Conservation (phyloP, 2,329 filamentous ascomycete genomes). For the Cladophialophora exuberans region DNA sequence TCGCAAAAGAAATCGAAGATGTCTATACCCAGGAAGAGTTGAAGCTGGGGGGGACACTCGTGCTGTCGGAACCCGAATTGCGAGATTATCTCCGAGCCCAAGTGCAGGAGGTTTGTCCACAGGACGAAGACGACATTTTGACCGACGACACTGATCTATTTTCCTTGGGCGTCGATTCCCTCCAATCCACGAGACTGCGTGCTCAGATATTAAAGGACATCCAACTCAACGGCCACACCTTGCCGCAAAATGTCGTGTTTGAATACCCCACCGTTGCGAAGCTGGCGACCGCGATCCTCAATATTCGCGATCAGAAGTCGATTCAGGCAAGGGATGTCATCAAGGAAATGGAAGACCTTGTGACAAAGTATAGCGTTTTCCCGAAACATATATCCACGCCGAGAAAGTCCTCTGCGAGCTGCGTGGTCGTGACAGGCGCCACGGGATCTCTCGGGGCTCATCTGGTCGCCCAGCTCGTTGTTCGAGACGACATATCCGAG, state of each 20-base stretch:
- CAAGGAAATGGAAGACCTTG: conserved; percentile 49
- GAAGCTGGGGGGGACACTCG: conserved; percentile 30
- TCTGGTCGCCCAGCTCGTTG: conserved; percentile 52
- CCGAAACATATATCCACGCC: conserved; percentile 34
- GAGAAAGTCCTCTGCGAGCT: conserved; percentile 30
- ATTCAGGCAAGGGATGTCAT: conserved; percentile 40
- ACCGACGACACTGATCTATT: conserved; percentile 60
- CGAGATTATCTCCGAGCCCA: conserved; percentile 41
- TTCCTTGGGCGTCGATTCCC: conserved; percentile 59
- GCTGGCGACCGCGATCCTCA: conserved; percentile 42
- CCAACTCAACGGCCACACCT: conserved; percentile 49
- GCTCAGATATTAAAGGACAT: conserved; percentile 56
- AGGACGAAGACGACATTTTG: conserved; percentile 28
- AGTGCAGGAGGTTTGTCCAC: conserved; percentile 32
- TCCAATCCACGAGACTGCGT: conserved; percentile 62
- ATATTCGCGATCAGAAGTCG: conserved; percentile 32
- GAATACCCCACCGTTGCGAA: conserved; percentile 56
- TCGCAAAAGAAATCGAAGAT: conserved; percentile 52
- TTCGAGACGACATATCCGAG: conserved; percentile 41
- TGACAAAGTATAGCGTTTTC: conserved; percentile 44
- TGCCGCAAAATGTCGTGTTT: conserved; percentile 63
- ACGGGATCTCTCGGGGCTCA: conserved; percentile 69
- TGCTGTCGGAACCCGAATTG: conserved; percentile 37
- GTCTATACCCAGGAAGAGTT: conserved; percentile 41
- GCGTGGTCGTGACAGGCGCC: conserved; percentile 59